Base-by-base conservation (phyloP, 208 protist species). In the Endotrypanum monterogeii region DNA sequence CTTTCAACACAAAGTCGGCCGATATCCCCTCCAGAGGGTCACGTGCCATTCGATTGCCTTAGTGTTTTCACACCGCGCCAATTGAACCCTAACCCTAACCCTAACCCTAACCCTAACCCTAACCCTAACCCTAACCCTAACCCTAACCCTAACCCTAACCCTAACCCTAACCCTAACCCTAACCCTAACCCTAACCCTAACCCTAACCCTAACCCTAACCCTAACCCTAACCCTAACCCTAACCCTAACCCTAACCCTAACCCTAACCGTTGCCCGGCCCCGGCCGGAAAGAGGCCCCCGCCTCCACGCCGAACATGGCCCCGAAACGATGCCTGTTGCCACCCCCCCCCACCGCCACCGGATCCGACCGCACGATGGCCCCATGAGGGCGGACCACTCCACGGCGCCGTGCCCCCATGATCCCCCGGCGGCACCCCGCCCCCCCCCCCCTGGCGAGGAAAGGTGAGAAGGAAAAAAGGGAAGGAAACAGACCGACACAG, bases 141-240 rank as follows among this genome's bases (percentile, higher is more conserved):
- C 41, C 41, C 16, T 55, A 55, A 55, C 51, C 41, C 9, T 46
- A 46, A 46, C 41, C 9, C 41, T 46, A 46, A 46, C 41, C 41
- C 51, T 55, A 55, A 55, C 51, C 51, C 51, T 55, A 28, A 55
- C 51, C 51, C 51, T 55, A 28, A 55, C 51, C 51, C 51, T 55
- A 28, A 56, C 51, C 51, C 51, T 56, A 56, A 56, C 51, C 51
- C 51, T 56, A 56, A 56, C 51, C 54, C 54, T 57, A 28, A 57
- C 25, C 23, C 52, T 11, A 20, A 0, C 23, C 25, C 23, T 9
- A 57, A 57, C 54, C 54, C 54, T 57, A 58, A 58, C 54, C 54
- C 54, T 58, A 58, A 58, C 54, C 54, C 54, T 58, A 58, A 58
- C 54, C 54, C 54, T 58, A 58, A 58, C 54, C 54, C 54, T 58